phyloP scores from a whole-genome alignment of 345 rosid species.

The Balakata baccata region DNA sequence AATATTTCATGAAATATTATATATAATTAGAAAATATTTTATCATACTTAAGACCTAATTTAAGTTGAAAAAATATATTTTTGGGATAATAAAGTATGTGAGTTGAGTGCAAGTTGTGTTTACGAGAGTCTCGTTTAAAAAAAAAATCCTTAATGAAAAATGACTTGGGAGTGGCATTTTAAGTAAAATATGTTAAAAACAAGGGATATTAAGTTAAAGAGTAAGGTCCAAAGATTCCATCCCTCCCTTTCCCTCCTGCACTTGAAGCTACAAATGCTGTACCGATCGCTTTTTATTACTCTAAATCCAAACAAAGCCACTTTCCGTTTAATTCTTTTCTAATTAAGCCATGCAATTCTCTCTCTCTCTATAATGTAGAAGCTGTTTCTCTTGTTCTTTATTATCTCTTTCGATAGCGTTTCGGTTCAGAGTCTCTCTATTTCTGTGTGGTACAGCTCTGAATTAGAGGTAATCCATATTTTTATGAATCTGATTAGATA shows the following conservation, averaged over 20 bases:
- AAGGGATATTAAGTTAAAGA: constrained; percentile 6
- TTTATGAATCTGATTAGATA: constrained; percentile 16
- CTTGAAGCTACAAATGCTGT: constrained; percentile 29
- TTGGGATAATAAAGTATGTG: too few relatives aligned
- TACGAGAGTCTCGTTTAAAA: too few relatives aligned
- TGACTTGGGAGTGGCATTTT: constrained; percentile 6
- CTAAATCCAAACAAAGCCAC: constrained; percentile 26
- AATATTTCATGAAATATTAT: too few relatives aligned
- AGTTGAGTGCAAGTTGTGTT: too few relatives aligned
- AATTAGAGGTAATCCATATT: constrained; percentile 25
- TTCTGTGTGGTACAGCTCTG: constrained; percentile 12
- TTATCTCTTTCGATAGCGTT: constrained; percentile 4
- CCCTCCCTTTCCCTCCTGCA: not conserved
- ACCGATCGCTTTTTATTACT: constrained; percentile 6
- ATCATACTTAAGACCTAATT: too few relatives aligned
- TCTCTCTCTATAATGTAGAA: not conserved
- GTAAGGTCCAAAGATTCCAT: constrained; percentile 32
- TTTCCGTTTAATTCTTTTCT: constrained; percentile 15
- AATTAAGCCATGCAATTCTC: not conserved
- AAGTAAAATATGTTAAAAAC: constrained; percentile 2
- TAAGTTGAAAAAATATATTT: too few relatives aligned
- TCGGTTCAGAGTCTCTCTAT: not conserved
- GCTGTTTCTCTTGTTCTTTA: not conserved
- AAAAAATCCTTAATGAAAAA: too few relatives aligned
- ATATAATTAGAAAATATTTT: too few relatives aligned